Conservation (phyloP, 2,329 filamentous ascomycete genomes). For the Sordariomycetes sp. region DNA sequence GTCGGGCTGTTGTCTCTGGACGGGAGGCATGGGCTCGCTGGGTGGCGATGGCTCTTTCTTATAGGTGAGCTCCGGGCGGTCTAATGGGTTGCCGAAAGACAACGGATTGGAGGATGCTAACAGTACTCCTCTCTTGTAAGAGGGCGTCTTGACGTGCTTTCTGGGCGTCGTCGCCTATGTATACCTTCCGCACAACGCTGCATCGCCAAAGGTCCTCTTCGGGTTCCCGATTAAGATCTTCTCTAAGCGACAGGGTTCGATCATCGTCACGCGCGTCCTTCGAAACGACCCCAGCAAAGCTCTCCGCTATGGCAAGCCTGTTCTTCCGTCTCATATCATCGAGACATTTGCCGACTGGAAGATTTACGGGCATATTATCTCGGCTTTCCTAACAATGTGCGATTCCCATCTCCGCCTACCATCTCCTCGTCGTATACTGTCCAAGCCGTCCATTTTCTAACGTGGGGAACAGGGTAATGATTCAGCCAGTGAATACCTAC, state of each 20-base stretch:
- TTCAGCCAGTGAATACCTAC: slow-evolving; percentile 18
- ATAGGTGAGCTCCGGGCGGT: slow-evolving; percentile 12
- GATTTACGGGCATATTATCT: slow-evolving; percentile 16
- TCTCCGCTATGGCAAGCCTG: slow-evolving; percentile 12
- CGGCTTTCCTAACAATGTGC: slow-evolving; percentile 14
- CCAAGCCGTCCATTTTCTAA: not conserved
- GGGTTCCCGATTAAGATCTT: slow-evolving; percentile 14
- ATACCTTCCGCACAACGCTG: slow-evolving; percentile 16
- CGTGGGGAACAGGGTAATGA: slow-evolving; percentile 13
- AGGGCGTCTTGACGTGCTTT: slow-evolving; percentile 15
- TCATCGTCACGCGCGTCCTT: slow-evolving; percentile 16
- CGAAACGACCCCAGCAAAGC: slow-evolving; percentile 18
- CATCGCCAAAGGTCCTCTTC: slow-evolving; percentile 14
- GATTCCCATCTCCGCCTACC: too few species aligned
- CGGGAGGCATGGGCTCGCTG: slow-evolving; percentile 12
- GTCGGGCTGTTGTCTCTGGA: slow-evolving; percentile 16
- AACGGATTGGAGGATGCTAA: not conserved
- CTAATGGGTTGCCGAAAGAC: not conserved
- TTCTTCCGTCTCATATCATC: slow-evolving; percentile 12
- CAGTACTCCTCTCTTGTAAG: slow-evolving; percentile 7
- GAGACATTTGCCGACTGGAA: slow-evolving; percentile 17
- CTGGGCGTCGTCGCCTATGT: slow-evolving; percentile 14
- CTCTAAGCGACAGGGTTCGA: slow-evolving; percentile 12
- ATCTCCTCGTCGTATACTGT: not conserved
- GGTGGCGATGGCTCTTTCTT: slow-evolving; percentile 20